These are phyloP conservation scores for Globisporangium acanthophoron DNA, from an alignment of 352 stramenopile genomes.

Conservation along the genomic window DNA sequence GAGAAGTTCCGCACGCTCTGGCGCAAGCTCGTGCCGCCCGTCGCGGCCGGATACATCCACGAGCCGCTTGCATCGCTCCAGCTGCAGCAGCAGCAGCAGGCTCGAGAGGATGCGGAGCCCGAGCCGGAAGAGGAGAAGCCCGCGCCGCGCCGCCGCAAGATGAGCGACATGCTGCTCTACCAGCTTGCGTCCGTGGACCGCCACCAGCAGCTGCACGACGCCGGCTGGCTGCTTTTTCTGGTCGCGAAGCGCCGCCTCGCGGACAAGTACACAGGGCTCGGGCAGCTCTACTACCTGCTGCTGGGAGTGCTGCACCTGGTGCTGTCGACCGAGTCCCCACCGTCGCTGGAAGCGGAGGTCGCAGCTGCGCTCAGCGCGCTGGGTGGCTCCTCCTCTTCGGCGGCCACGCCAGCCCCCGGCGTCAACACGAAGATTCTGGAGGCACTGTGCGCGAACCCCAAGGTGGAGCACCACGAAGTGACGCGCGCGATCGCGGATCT, in stretches of 20 bases:
- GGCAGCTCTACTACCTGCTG: slow-evolving; percentile 71
- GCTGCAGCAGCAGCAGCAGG: too few relatives aligned
- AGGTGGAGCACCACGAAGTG: slow-evolving; percentile 42
- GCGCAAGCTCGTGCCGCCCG: slow-evolving; percentile 24
- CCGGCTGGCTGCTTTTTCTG: slow-evolving; percentile 75
- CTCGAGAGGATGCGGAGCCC: slow-evolving; percentile 6
- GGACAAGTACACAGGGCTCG: slow-evolving; percentile 47
- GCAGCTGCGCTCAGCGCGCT: slow-evolving; percentile 72
- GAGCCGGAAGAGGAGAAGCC: slow-evolving; percentile 19
- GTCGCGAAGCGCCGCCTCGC: slow-evolving; percentile 42
- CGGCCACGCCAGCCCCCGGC: slow-evolving; percentile 2
- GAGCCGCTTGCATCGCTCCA: background rate
- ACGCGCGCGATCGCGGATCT: slow-evolving; percentile 33
- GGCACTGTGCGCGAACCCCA: slow-evolving; percentile 38
- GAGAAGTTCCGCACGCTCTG: slow-evolving; percentile 74
- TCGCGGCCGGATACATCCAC: slow-evolving; percentile 6
- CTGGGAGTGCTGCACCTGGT: slow-evolving; percentile 71
- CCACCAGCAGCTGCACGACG: slow-evolving; percentile 44
- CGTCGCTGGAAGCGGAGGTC: slow-evolving; percentile 73
- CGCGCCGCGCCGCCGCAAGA: slow-evolving; percentile 14
- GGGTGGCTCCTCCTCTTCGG: slow-evolving; percentile 12
- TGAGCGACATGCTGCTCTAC: slow-evolving; percentile 7
- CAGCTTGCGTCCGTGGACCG: slow-evolving; percentile 10
- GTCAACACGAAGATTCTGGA: slow-evolving; percentile 34
- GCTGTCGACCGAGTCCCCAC: slow-evolving; percentile 26